A percentile compares a stretch with the other conserved stretches of the same genome.
Evolutionary conservation across 2,329 filamentous ascomycete genomes (phyloP).

Genomic region (Cytospora piceae): DNA sequence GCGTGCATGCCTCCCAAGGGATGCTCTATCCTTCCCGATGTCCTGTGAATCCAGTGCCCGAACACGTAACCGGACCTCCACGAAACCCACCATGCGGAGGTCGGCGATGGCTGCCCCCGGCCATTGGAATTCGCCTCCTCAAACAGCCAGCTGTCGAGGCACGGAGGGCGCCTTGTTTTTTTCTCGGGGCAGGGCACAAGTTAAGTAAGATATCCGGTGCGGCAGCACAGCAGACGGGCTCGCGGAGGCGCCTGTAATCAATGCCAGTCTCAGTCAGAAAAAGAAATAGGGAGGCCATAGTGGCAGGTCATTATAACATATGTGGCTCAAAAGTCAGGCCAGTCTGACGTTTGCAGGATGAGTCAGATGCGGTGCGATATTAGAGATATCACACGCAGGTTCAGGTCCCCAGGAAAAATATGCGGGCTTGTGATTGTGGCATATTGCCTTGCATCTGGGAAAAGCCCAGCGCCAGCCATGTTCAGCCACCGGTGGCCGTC

Average conservation of each 20-base stretch:
- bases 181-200: neutral
- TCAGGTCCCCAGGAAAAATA: neutral
- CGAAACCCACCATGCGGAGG: conserved; percentile 16
- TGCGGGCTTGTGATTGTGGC: conserved; percentile 20
- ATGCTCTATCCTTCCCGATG: neutral
- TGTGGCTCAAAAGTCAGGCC: neutral
- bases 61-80: conserved; percentile 8
- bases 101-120: conserved; percentile 14
- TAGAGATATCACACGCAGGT: neutral
- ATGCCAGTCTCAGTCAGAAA: conserved; percentile 13
- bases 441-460: conserved; percentile 14
- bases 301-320: neutral
- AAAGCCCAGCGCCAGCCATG: neutral
- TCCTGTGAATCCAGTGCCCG: neutral
- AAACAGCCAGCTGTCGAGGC: conserved; percentile 6
- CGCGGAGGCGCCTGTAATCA: neutral
- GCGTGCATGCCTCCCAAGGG: neutral
- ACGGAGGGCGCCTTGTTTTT: conserved; percentile 7
- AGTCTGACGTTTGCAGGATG: neutral
- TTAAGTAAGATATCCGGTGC: conserved; percentile 7
- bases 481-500: neutral
- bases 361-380: neutral
- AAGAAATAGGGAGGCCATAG: neutral
- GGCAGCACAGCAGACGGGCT: conserved; percentile 15
- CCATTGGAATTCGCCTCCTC: conserved; percentile 25